Conservation (phyloP, 768 basidiomycete genomes). For the Leucosporidium scottii region DNA sequence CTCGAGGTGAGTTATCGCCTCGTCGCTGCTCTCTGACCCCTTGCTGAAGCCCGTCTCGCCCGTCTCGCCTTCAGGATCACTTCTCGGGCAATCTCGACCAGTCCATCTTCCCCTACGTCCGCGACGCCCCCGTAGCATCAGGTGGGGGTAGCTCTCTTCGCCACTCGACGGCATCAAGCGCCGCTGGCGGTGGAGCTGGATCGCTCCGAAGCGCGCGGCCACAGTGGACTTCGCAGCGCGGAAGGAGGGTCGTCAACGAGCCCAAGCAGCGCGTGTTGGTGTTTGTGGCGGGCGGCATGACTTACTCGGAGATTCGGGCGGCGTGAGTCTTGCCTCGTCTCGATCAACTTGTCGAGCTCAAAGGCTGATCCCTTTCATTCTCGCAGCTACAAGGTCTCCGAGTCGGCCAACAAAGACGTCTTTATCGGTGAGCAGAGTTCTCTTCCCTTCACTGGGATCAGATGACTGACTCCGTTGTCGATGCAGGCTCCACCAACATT, state of each 20-base stretch:
- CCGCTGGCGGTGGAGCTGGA: constrained; percentile 50
- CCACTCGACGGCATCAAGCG: constrained; percentile 41
- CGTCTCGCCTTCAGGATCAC: constrained; percentile 59
- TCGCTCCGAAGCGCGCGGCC: constrained; percentile 65
- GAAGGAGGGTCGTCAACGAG: constrained; percentile 48
- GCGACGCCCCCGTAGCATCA: constrained; percentile 54
- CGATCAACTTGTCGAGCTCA: too few relatives aligned
- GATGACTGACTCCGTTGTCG: not conserved
- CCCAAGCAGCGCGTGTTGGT: constrained; percentile 66
- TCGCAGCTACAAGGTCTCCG: constrained; percentile 60
- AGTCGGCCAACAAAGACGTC: constrained; percentile 71
- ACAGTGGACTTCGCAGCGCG: constrained; percentile 30
- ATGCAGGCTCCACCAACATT: constrained; percentile 72
- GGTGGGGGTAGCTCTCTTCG: constrained; percentile 32
- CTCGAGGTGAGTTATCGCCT: constrained; percentile 59
- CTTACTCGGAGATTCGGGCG: constrained; percentile 88
- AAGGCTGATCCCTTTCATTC: too few relatives aligned
- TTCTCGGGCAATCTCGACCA: constrained; percentile 66
- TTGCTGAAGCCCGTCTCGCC: constrained; percentile 6
- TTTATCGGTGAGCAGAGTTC: constrained; percentile 62
- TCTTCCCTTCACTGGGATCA: too few relatives aligned
- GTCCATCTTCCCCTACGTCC: constrained; percentile 80
- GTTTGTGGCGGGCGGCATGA: constrained; percentile 90
- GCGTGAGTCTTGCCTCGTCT: constrained; percentile 39
- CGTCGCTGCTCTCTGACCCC: not conserved